Evolutionary conservation across 1,284 basidiomycete genomes (phyloP), one percentile per base, ranked within the genome.

Genomic region (Cystobasidium sp.): DNA sequence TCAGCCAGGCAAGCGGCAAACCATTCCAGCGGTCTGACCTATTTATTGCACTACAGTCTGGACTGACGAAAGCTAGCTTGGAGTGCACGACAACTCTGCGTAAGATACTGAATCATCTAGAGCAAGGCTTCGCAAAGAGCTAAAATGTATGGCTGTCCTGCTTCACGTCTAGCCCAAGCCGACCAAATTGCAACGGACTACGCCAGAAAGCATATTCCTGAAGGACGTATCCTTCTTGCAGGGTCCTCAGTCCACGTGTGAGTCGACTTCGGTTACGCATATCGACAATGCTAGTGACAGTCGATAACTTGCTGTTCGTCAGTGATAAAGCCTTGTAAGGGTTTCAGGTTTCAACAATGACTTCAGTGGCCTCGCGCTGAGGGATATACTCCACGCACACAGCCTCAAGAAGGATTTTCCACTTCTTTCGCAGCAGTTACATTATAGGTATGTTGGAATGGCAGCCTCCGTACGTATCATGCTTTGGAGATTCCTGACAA

Each of bases 191-290:
- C 83, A 0, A 69, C 81, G 0, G 78, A 78, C 1, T 84, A 84
- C 66, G 79, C 83, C 5, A 39, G 77, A 0, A 78, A 81, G 59
- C 79, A 83, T 24, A 76, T 83, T 8, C 80, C 81, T 3, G 43
- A 59, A 0, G 72, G 76, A 20, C 74, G 77, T 41, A 75, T 82
- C 9, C 80, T 82, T 16, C 77, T 84, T 0, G 83, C 83, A 0
- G 83, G 83, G 1, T 83, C 80, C 76, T 81, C 81, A 0, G 83
- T 84, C 0, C 83, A 84, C 63, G 83, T 82, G 6, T 83, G 83
- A 74, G 80, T 79, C 49, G 75, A 71, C 1, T 83, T 82, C 53
- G 6, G 8, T 44, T 75, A 83, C 24, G 70, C 77, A 39, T 78
- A 78, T 44, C 81, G 46, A 14, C n/a, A 55, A 18, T 4, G 3